phyloP scores from a whole-genome alignment of 2,329 filamentous ascomycete species.

The Fusarium udum region DNA sequence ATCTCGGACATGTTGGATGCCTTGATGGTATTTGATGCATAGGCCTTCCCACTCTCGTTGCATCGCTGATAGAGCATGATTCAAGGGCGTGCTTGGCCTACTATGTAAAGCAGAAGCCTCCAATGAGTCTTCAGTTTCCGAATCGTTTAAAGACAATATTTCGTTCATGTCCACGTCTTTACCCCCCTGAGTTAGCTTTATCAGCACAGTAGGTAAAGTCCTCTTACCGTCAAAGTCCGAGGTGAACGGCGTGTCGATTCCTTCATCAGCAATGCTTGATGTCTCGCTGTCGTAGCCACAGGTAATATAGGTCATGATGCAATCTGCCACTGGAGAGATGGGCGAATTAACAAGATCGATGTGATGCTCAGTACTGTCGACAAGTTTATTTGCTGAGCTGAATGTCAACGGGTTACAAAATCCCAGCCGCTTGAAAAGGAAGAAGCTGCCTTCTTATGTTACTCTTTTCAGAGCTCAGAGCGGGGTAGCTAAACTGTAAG shows the following conservation, averaged over 20 bases:
- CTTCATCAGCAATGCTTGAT: neutral
- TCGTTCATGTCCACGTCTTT: neutral
- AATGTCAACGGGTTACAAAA: fast-evolving
- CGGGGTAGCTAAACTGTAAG: neutral
- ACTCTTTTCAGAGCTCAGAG: neutral
- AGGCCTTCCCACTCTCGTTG: neutral
- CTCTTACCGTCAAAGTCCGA: neutral
- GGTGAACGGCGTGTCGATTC: neutral
- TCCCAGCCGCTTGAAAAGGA: fast-evolving
- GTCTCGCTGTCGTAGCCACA: neutral
- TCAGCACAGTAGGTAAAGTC: fast-evolving
- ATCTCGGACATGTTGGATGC: neutral
- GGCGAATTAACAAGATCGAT: neutral
- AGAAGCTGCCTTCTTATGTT: neutral
- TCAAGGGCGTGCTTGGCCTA: neutral
- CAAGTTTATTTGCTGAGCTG: neutral
- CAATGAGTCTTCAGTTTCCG: neutral
- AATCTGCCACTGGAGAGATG: fast-evolving
- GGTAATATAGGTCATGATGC: neutral
- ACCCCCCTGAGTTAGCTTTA: neutral
- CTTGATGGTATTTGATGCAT: neutral
- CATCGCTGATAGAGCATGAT: no score
- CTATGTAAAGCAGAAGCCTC: neutral
- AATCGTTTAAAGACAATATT: neutral
- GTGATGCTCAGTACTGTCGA: neutral